Conservation (phyloP, 768 basidiomycete species). For the Pulveroboletus frians region DNA sequence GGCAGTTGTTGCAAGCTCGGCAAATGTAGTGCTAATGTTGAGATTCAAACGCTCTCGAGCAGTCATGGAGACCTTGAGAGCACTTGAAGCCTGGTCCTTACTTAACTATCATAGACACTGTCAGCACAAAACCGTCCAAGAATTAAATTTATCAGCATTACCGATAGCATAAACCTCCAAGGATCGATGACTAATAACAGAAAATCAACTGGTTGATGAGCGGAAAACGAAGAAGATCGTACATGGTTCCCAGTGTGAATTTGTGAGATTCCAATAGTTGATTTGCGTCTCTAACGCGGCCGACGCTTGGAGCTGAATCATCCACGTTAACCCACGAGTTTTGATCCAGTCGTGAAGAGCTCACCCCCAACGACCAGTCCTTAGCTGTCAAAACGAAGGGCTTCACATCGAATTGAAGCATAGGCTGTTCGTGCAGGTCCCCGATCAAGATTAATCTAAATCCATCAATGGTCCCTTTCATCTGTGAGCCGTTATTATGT, state of each 20-base stretch:
- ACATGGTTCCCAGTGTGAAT: conserved; percentile 98
- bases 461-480: conserved; percentile 83
- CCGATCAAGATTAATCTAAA: conserved; percentile 93
- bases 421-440: conserved; percentile 90
- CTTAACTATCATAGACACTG: conserved; percentile 39
- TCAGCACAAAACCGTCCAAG: conserved; percentile 10
- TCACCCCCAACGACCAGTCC: conserved; percentile 92
- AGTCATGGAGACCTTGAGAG: conserved; percentile 55
- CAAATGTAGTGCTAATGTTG: conserved; percentile 87
- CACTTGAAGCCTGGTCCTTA: conserved; percentile 46
- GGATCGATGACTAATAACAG: conserved; percentile 76
- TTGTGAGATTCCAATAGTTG: conserved; percentile 94
- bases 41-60: conserved; percentile 84
- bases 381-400: conserved; percentile 78
- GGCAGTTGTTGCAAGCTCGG: conserved; percentile 75
- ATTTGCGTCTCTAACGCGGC: conserved; percentile 78
- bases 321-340: neutral
- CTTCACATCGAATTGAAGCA: conserved; percentile 83
- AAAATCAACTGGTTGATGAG: conserved; percentile 10
- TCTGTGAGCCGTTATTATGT: conserved; percentile 36
- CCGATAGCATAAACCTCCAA: conserved; percentile 80
- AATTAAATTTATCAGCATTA: conserved; percentile 27
- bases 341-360: conserved; percentile 9
- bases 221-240: conserved; percentile 24
- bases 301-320: conserved; percentile 69